Conservation (phyloP, 495 filamentous ascomycete genomes). For the Trichoderma erinaceum region DNA sequence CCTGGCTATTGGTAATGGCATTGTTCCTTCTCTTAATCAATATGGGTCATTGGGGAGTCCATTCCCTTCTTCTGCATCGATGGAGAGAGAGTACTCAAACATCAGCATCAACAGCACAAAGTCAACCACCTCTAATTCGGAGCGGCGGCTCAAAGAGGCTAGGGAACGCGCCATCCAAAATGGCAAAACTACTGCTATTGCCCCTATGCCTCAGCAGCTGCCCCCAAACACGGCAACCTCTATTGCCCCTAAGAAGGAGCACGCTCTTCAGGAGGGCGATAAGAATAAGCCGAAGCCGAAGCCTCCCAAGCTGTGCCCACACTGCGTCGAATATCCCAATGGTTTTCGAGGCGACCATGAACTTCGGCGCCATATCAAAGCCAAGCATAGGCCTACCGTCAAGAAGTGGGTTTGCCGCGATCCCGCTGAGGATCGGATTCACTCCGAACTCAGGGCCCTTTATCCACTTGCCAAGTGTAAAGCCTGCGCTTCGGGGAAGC, state of each 20-base stretch:
- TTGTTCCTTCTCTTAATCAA: conserved; percentile 29
- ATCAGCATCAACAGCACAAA: conserved; percentile 29
- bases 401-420: conserved; percentile 73
- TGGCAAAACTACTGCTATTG: conserved; percentile 27
- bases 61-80: conserved; percentile 24
- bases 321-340: conserved; percentile 70
- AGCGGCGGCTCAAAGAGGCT: conserved; percentile 39
- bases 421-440: conserved; percentile 30
- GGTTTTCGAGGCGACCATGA: conserved; percentile 95
- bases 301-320: conserved; percentile 69
- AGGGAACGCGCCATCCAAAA: conserved; percentile 29
- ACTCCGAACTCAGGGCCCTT: conserved; percentile 41
- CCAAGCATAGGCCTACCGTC: conserved; percentile 65
- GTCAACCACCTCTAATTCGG: conserved; percentile 36
- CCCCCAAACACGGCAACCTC: conserved; percentile 35
- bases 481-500: conserved; percentile 68
- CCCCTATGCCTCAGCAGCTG: conserved; percentile 27
- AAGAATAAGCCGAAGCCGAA: conserved; percentile 54
- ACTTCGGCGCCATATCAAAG: conserved; percentile 76
- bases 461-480: conserved; percentile 80
- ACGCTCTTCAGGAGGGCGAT: conserved; percentile 26
- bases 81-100: conserved; percentile 41
- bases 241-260: conserved; percentile 17
- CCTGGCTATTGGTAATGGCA: conserved; percentile 31
- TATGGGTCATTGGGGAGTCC: conserved; percentile 26